Conservation (phyloP, 75 land plant genomes). For the Pinus tabuliformis region DNA sequence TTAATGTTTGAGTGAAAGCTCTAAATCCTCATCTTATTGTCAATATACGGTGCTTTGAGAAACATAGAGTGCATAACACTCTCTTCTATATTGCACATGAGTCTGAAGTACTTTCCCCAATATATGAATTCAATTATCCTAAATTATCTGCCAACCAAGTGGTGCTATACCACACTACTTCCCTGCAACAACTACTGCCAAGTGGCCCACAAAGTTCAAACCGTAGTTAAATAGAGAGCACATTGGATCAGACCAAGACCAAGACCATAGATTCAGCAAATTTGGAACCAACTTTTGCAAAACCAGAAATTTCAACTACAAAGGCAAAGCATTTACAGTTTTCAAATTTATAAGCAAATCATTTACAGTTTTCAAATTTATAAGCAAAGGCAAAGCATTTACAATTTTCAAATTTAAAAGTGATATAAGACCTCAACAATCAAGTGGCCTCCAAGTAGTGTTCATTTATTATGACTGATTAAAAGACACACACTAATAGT, state of each 20-base stretch:
- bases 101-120: no score
- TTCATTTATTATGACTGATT: neutral
- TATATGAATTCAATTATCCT: no score
- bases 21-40: no score
- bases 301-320: neutral
- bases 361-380: neutral
- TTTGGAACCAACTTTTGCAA: neutral
- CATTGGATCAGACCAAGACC: neutral
- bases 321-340: conserved; percentile 1
- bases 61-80: no score
- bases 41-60: no score
- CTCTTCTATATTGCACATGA: no score
- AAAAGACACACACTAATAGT: neutral
- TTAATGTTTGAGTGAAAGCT: no score
- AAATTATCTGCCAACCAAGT: no score
- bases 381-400: neutral
- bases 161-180: no score
- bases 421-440: neutral
- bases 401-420: neutral
- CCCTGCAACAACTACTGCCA: no score
- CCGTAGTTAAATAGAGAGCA: no score
- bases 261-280: neutral
- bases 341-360: neutral
- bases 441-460: conserved; percentile 1
- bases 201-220: no score